Evolutionary conservation across 208 protist genomes (phyloP).

Genomic region (Wallacemonas rigidus): DNA sequence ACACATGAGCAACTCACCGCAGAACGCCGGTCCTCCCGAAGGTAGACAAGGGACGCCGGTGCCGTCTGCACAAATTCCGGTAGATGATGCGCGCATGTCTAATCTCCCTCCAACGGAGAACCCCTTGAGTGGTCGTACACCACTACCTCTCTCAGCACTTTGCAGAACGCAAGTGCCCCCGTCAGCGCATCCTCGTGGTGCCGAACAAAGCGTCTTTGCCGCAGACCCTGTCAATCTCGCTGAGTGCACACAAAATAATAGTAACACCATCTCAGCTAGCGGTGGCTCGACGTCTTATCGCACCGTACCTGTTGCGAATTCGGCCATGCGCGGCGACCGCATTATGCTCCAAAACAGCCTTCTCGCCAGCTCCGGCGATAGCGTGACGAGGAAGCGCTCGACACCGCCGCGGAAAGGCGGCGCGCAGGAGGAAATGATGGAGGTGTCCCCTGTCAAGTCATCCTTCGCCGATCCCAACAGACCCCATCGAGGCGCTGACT

Average conservation of each 20-base stretch:
- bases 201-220: constrained; percentile 1
- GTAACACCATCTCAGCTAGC: constrained; percentile 8
- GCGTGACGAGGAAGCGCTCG: not conserved
- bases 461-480: not conserved
- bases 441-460: not conserved
- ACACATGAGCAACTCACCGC: constrained; percentile 11
- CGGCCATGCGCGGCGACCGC: constrained; percentile 6
- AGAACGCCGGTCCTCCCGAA: not conserved
- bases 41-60: constrained; percentile 6
- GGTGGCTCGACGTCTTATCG: constrained; percentile 5
- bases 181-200: too few species aligned
- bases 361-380: constrained; percentile 3
- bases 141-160: not conserved
- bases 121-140: not conserved
- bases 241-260: not conserved
- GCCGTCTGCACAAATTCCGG: constrained; percentile 4
- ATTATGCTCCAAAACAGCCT: constrained; percentile 16
- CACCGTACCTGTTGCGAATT: constrained; percentile 11
- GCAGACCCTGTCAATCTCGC: not conserved
- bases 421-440: not conserved
- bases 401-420: not conserved
- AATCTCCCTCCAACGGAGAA: not conserved
- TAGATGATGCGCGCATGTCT: constrained; percentile 6
- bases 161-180: not conserved
- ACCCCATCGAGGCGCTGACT: not conserved